Evolutionary conservation across 768 basidiomycete species (phyloP).

Genomic region (Trametes gibbosa): DNA sequence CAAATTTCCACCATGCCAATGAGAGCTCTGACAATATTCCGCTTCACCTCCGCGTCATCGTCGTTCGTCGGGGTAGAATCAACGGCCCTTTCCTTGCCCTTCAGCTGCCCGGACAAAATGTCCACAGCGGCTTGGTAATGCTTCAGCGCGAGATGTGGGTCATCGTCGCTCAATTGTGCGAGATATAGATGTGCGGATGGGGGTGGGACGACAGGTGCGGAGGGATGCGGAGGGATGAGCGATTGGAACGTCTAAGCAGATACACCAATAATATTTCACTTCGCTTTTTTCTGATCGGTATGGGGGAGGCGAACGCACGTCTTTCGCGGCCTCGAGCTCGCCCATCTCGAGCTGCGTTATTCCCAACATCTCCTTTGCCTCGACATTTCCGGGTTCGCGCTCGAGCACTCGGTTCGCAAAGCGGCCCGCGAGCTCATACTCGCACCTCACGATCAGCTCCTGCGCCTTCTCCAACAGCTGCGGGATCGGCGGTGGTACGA

Average conservation of each 20-base stretch:
- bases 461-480: slow-evolving; percentile 76
- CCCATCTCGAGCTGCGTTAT: slow-evolving; percentile 78
- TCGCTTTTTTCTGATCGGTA: neutral
- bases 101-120: slow-evolving; percentile 62
- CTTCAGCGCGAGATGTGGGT: slow-evolving; percentile 67
- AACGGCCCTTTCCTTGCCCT: slow-evolving; percentile 66
- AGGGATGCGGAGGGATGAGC: slow-evolving; percentile 56
- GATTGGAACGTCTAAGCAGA: slow-evolving; percentile 55
- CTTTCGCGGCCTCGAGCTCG: slow-evolving; percentile 67
- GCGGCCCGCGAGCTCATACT: slow-evolving; percentile 75
- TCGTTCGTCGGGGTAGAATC: slow-evolving; percentile 32
- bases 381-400: slow-evolving; percentile 56
- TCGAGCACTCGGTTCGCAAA: slow-evolving; percentile 71
- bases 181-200: slow-evolving; percentile 87
- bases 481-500: slow-evolving; percentile 30
- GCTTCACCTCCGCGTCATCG: slow-evolving; percentile 60
- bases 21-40: slow-evolving; percentile 73
- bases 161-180: slow-evolving; percentile 77
- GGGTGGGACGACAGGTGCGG: slow-evolving; percentile 56
- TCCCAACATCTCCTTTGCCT: slow-evolving; percentile 80
- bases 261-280: neutral
- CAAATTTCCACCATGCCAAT: slow-evolving; percentile 92
- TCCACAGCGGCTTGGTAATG: slow-evolving; percentile 83
- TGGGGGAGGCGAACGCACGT: slow-evolving; percentile 40
- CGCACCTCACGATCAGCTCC: slow-evolving; percentile 76